Conservation (phyloP, 83 land plant genomes). For the Isoetes engelmannii region DNA sequence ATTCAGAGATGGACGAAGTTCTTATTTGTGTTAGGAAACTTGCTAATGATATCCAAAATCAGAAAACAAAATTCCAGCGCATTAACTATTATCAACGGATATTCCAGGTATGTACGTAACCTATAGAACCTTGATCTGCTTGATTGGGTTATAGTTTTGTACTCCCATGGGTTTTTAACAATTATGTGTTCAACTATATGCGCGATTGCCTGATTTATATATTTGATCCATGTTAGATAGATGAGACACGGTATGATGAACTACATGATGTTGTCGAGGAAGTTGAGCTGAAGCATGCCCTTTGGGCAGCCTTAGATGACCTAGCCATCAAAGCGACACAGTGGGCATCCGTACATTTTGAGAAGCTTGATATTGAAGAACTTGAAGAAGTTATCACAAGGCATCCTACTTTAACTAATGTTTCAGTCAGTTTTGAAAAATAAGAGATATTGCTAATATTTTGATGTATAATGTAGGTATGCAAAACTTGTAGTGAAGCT, state of each 20-base stretch:
- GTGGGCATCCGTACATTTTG: slow-evolving; percentile 32
- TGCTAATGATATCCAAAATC: slow-evolving; percentile 13
- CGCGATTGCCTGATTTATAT: not conserved
- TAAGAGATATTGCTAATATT: not conserved
- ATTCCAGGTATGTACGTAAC: slow-evolving; percentile 3
- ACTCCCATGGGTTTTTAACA: not conserved
- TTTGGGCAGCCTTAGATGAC: slow-evolving; percentile 29
- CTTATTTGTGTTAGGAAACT: slow-evolving; percentile 18
- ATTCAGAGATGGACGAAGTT: slow-evolving; percentile 21
- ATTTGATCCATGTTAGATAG: slow-evolving; percentile 14
- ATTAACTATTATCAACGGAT: slow-evolving; percentile 24
- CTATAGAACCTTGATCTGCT: not conserved
- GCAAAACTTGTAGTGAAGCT: slow-evolving; percentile 28
- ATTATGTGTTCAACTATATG: not conserved
- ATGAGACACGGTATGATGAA: slow-evolving; percentile 35
- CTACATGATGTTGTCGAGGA: slow-evolving; percentile 28
- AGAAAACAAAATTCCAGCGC: slow-evolving; percentile 22
- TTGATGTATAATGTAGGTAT: slow-evolving; percentile 6
- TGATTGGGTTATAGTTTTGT: not conserved
- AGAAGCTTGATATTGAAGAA: slow-evolving; percentile 27
- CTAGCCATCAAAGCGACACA: slow-evolving; percentile 14
- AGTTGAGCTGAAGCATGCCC: slow-evolving; percentile 25
- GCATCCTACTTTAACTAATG: slow-evolving; percentile 3
- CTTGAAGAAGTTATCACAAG: slow-evolving; percentile 29
- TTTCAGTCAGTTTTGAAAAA: not conserved